Evolutionary conservation across 1,284 basidiomycete genomes (phyloP), one percentile per base, ranked within the genome.

Genomic region (Fereydounia khargensis): DNA sequence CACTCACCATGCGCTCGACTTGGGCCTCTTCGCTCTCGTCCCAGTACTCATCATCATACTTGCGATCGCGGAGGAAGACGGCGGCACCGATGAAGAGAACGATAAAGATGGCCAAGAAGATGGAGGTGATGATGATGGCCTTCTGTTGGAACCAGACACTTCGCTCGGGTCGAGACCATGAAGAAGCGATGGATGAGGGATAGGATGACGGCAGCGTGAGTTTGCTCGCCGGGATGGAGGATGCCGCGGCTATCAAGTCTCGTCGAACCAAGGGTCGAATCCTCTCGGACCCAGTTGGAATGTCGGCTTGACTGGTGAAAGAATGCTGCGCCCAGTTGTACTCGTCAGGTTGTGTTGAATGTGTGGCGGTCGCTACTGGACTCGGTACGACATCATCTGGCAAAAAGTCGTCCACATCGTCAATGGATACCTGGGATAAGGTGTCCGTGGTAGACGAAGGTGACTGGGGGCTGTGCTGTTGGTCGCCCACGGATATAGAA

Each of bases 81-180:
- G 70, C 58, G 20, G 66, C 49, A 19, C 71, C 67, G 34, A 75
- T 72, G 45, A 72, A 66, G 39, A 75, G 57, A 9, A 74, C 63
- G 43, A 75, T 73, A 35, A 75, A 67, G 43, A 75, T 72, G 48
- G 73, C 71, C 17, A 75, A 60, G 53, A 72, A 73, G 47, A 68
- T 56, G 6, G 70, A 70, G 19, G 54, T 62, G 44, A 74, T 68
- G 52, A 74, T 63, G 49, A 73, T 71, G 42, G 71, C 71, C 35
- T 65, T 65, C 25, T 52, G 42, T 43, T 71, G 60, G 43, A 71
- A 73, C 68, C 68, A 73, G 5, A 68, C 57, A 31, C 57, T 61
- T 6, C 70, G 51, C 30, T 60, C 43, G 2, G 59, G 59, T 19
- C 50, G 31, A 18, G 39, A 49, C 67, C 67, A 70, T 8, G 58